Evolutionary conservation across 768 basidiomycete species (phyloP).

Genomic region (Lentinula sp.): DNA sequence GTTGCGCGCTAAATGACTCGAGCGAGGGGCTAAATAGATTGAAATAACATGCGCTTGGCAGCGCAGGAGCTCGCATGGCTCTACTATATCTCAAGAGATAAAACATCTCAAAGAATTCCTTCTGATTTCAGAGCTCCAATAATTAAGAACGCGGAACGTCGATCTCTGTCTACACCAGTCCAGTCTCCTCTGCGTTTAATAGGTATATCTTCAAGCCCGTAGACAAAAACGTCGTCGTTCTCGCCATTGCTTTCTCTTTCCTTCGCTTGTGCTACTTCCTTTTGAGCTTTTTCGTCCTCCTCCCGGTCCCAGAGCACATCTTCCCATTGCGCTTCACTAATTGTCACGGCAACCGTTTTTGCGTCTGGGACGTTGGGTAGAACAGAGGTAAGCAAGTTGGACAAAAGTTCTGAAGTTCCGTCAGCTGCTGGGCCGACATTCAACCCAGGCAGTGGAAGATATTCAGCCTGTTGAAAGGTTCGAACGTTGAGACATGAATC

Average conservation of each 20-base stretch:
- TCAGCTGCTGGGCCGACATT: slow-evolving; percentile 52
- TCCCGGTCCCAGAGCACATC: slow-evolving; percentile 76
- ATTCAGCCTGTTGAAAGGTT: slow-evolving; percentile 55
- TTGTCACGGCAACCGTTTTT: slow-evolving; percentile 71
- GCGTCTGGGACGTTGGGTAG: slow-evolving; percentile 70
- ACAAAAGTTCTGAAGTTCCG: slow-evolving; percentile 67
- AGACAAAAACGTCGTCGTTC: slow-evolving; percentile 55
- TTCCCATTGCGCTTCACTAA: slow-evolving; percentile 75
- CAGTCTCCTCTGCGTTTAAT: slow-evolving; percentile 55
- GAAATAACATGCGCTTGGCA: not conserved
- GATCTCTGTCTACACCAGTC: slow-evolving; percentile 73
- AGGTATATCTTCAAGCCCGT: slow-evolving; percentile 50
- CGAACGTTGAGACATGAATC: slow-evolving; percentile 2
- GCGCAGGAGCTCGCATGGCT: not conserved
- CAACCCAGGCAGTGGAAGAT: slow-evolving; percentile 69
- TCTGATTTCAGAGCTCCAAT: slow-evolving; percentile 72
- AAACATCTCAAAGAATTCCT: slow-evolving; percentile 50
- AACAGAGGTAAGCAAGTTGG: slow-evolving; percentile 68
- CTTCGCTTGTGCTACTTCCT: slow-evolving; percentile 16
- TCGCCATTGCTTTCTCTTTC: slow-evolving; percentile 16
- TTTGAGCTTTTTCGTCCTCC: slow-evolving; percentile 40
- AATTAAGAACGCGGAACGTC: slow-evolving; percentile 73
- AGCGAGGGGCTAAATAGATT: not conserved
- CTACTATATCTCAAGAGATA: too few relatives aligned
- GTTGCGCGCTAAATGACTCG: slow-evolving; percentile 1